Conservation (phyloP, 1,284 basidiomycete genomes). For the Singerocomus inundabilis region DNA sequence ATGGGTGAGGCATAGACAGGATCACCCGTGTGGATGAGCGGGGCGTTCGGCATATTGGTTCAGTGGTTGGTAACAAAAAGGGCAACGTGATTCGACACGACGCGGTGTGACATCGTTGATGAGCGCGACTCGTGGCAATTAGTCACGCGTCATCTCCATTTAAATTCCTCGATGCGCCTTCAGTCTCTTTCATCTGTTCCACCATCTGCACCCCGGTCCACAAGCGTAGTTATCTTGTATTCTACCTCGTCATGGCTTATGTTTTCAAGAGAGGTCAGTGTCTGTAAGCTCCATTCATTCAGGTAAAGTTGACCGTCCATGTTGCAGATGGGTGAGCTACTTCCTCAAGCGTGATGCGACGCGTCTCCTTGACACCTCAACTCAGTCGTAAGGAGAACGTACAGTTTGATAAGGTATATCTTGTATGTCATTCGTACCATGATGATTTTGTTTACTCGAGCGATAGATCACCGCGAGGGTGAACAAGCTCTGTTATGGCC, state of each 20-base stretch:
- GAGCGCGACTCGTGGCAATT: slow-evolving; percentile 31
- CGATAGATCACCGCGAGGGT: slow-evolving; percentile 84
- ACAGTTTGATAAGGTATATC: slow-evolving; percentile 79
- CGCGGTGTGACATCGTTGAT: slow-evolving; percentile 37
- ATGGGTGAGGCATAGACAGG: slow-evolving; percentile 64
- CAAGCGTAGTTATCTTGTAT: slow-evolving; percentile 4
- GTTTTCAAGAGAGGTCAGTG: slow-evolving; percentile 74
- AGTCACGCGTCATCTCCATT: slow-evolving; percentile 27
- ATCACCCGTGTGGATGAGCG: slow-evolving; percentile 34
- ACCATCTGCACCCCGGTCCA: slow-evolving; percentile 27
- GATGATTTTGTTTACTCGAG: slow-evolving; percentile 16
- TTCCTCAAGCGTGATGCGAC: slow-evolving; percentile 33
- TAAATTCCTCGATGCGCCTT: slow-evolving; percentile 35
- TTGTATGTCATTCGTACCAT: slow-evolving; percentile 1
- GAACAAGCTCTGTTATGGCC: slow-evolving; percentile 95
- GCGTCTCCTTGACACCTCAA: slow-evolving; percentile 16
- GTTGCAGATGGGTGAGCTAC: slow-evolving; percentile 60
- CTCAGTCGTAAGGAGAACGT: slow-evolving; percentile 80
- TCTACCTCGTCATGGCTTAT: slow-evolving; percentile 49
- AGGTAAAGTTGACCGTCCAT: slow-evolving; percentile 9
- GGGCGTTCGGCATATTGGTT: slow-evolving; percentile 27
- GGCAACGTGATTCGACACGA: slow-evolving; percentile 11
- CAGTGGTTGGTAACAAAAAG: background rate
- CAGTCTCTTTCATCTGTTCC: slow-evolving; percentile 31
- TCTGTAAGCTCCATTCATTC: background rate